A percentile compares a stretch with the other conserved stretches of the same genome.
phyloP scores from a whole-genome alignment of 805 yeast genomes.

The Candida anglica region DNA sequence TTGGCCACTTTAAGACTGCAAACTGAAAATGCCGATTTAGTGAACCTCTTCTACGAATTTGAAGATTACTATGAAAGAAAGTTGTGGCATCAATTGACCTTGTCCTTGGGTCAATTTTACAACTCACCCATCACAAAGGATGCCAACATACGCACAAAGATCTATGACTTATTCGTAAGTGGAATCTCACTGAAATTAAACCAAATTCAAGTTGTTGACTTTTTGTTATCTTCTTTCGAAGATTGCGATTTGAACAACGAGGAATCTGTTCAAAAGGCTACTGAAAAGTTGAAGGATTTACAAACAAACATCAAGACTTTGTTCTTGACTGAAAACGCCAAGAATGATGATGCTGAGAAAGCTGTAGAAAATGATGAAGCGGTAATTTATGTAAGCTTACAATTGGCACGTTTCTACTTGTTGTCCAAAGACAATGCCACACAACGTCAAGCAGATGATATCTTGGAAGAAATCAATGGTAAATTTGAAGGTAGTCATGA shows the following conservation, averaged over 20 bases:
- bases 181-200: slow-evolving; percentile 69
- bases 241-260: slow-evolving; percentile 10
- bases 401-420: slow-evolving; percentile 70
- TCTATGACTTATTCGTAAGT: slow-evolving; percentile 68
- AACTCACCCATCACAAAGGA: slow-evolving; percentile 46
- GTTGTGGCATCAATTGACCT: slow-evolving; percentile 92
- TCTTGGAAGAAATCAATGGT: slow-evolving; percentile 58
- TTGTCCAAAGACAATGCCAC: slow-evolving; percentile 34
- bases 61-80: slow-evolving; percentile 87
- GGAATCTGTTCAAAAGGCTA: slow-evolving; percentile 14
- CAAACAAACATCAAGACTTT: slow-evolving; percentile 18
- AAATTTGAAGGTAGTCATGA: slow-evolving; percentile 45
- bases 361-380: slow-evolving; percentile 51
- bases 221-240: slow-evolving; percentile 53
- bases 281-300: slow-evolving; percentile 34
- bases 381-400: slow-evolving; percentile 47
- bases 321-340: slow-evolving; percentile 25
- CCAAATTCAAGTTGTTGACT: slow-evolving; percentile 73
- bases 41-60: slow-evolving; percentile 58
- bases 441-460: slow-evolving; percentile 54
- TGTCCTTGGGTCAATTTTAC: slow-evolving; percentile 59
- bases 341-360: slow-evolving; percentile 24
- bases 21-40: slow-evolving; percentile 56
- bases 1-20: slow-evolving; percentile 63
- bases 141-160: slow-evolving; percentile 52